Conservation (phyloP, 2,329 filamentous ascomycete species). For the Hypoxylon sp. region DNA sequence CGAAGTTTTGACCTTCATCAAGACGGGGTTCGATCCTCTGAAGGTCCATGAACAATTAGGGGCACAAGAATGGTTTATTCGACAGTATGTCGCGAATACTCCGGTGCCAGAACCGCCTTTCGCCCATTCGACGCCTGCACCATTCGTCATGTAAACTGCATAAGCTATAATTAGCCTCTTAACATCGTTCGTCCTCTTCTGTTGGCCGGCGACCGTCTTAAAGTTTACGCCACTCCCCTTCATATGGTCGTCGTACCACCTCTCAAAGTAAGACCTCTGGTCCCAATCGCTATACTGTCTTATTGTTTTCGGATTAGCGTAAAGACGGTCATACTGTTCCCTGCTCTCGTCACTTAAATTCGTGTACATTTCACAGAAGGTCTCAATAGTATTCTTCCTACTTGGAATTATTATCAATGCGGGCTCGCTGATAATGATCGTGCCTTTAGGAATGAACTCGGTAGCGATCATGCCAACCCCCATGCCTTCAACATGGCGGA, state of each 20-base stretch:
- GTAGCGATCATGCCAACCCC: conserved; percentile 2
- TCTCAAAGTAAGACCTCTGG: background rate
- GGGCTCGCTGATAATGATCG: background rate
- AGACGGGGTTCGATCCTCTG: background rate
- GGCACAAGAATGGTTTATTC: conserved; percentile 7
- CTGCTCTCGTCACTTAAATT: background rate
- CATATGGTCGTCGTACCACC: background rate
- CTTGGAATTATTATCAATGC: background rate
- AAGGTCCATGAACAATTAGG: background rate
- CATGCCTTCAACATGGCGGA: background rate
- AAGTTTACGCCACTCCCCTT: background rate
- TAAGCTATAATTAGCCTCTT: background rate
- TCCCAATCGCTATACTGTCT: background rate
- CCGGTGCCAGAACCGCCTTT: background rate
- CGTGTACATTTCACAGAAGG: background rate
- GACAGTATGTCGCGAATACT: background rate
- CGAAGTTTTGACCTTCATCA: background rate
- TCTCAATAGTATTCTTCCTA: background rate
- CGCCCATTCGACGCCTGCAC: background rate
- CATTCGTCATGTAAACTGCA: background rate
- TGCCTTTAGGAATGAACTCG: background rate
- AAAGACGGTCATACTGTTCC: no score
- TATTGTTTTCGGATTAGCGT: background rate
- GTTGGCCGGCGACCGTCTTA: background rate
- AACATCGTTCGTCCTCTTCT: background rate